Evolutionary conservation across 2,329 filamentous ascomycete species (phyloP).

Genomic region (Penicillium sp.): DNA sequence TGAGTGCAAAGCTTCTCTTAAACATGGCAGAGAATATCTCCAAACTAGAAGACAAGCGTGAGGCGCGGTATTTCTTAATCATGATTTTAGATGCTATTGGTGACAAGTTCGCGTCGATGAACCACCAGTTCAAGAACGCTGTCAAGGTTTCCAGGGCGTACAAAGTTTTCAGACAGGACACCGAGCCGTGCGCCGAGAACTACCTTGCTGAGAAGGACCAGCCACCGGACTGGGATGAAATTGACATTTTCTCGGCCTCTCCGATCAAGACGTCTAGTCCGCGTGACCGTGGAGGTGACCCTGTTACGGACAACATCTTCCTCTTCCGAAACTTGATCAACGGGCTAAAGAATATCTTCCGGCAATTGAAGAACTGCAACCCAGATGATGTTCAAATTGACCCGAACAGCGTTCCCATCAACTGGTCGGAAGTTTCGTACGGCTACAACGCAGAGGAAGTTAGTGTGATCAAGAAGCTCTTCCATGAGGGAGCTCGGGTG

Average conservation of each 20-base stretch:
- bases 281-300: constrained; percentile 82
- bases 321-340: constrained; percentile 96
- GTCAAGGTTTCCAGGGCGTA: constrained; percentile 91
- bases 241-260: constrained; percentile 93
- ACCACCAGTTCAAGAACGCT: constrained; percentile 89
- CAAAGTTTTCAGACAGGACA: constrained; percentile 68
- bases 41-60: constrained; percentile 86
- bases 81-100: constrained; percentile 98
- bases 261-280: constrained; percentile 95
- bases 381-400: constrained; percentile 68
- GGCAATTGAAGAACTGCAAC: constrained; percentile 89
- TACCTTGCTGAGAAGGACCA: constrained; percentile 80
- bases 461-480: constrained; percentile 91
- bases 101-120: constrained; percentile 98
- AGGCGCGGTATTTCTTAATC: constrained; percentile 91
- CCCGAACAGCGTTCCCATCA: constrained; percentile 71
- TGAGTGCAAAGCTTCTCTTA: constrained; percentile 94
- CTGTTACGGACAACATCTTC: constrained; percentile 95
- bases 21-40: constrained; percentile 99
- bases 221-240: constrained; percentile 93
- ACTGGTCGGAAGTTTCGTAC: constrained; percentile 94
- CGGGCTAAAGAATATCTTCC: constrained; percentile 93
- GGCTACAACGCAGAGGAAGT: constrained; percentile 98
- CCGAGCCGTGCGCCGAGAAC: constrained; percentile 67
- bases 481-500: constrained; percentile 92